Base-by-base conservation (phyloP, 2,329 filamentous ascomycete genomes). In the Talaromyces sp. region DNA sequence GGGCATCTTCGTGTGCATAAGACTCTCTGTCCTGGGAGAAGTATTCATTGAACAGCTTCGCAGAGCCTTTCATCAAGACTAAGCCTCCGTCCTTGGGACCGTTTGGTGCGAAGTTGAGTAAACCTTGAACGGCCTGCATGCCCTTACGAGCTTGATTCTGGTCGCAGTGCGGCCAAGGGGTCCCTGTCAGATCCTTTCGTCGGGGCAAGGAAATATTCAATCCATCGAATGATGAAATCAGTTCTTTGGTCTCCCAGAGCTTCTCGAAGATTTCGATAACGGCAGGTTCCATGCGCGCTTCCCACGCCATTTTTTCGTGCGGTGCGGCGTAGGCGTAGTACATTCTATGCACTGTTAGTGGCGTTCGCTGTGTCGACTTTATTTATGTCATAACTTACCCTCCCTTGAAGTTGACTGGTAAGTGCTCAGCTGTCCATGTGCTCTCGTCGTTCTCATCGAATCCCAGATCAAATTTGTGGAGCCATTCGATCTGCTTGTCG, bases 41-140 rank as follows among this genome's bases (percentile, higher is more conserved):
- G 72, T 80, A 83, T 66, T 80, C 71, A 49, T 81, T 74, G 57
- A 74, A 76, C 0, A 81, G 70, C 57, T 75, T 76, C 19, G 72
- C 67, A 16, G 74, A 76, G 5, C 80, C 80, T 43, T 76, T 76
- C 73, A 81, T 77, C 11, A 82, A 68, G 22, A 83, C 73, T 27
- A 83, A 67, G 3, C 80, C 80, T 14, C 81, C 81, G 58, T 83
- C 81, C 3, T 81, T 71, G 2, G 74, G 74, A 1, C 81, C 80
- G 54, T 79, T 79, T 3, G 78, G 80, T 14, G 75, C 71, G 10
- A 75, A 76, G 68, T 82, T 82, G 1, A 81, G 66, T n/a, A 82
- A 69, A 0, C 81, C 80, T 41, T 83, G 80, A 0, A 81, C 75
- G 16, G 49, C 52, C 31, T 74, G 75, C 54, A 66, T 47, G 3